Evolutionary conservation across 2,329 filamentous ascomycete genomes (phyloP), one percentile per base, ranked within the genome.

Genomic region (Clonostachys chloroleuca): DNA sequence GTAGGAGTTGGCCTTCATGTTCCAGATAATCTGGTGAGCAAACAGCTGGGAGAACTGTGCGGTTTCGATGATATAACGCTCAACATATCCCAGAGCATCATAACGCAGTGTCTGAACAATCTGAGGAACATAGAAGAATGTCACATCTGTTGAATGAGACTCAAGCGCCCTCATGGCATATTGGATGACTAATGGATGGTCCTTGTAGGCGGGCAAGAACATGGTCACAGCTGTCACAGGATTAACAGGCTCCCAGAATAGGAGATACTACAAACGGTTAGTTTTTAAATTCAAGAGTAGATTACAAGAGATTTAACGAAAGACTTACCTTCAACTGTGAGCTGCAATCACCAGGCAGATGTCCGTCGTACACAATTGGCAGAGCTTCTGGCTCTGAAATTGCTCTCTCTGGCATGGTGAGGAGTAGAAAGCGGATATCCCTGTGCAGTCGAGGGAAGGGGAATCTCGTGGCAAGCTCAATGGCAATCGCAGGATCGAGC

Each of bases 21-120:
- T 99, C 94, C 95, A 99, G 62, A 99, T 99, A 55, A 99, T 97
- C 60, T 99, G 94, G 65, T 99, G 95, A 3, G 95, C 92, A 66
- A 99, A 99, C 9, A 97, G 73, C 65, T 97, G 94, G n/a, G 94
- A 97, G 60, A 96, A 92, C 58, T 95, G 92, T 2, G 92, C 94
- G 1, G 95, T 96, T 69, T 99, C 94, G 14, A 97, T 77, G 47
- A 99, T 97, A 61, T 96, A 99, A 41, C 92, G 82, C 66, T 96
- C 91, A 3, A 96, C 92, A 61, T 99, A 99, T 47, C 94, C 94
- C 20, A 99, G 75, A 12, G 80, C 81, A 73, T 99, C 94, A 58
- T 97, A 96, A 46, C 94, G 86, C 40, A 99, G 78, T 40, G 89
- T 87, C 65, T 99, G 94, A 13, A 99, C 94, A 56, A 99, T 95